Evolutionary conservation across 345 rosid genomes (phyloP).

Genomic region (Pseudoturritis turrita): DNA sequence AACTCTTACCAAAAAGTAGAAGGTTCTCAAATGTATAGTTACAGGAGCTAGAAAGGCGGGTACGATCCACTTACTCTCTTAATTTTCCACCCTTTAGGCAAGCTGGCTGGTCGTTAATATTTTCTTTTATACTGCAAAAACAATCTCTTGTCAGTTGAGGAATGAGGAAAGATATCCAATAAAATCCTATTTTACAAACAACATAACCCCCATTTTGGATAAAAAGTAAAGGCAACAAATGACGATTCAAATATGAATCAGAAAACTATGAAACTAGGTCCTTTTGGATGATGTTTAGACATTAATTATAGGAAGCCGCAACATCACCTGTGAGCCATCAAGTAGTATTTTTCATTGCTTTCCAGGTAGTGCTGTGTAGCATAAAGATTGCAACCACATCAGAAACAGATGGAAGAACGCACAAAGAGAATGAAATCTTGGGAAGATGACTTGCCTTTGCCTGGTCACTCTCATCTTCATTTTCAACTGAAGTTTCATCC

Average conservation of each 20-base stretch:
- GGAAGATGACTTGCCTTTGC: constrained; percentile 61
- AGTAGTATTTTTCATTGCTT: constrained; percentile 91
- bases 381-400: constrained; percentile 7
- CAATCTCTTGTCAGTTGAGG: not conserved
- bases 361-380: constrained; percentile 81
- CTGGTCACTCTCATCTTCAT: constrained; percentile 85
- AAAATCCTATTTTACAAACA: not conserved
- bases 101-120: constrained; percentile 73
- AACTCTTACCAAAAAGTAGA: not conserved
- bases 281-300: not conserved
- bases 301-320: not conserved
- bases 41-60: not conserved
- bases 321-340: constrained; percentile 93
- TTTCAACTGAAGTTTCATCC: constrained; percentile 57
- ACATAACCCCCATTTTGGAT: not conserved
- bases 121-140: constrained; percentile 77
- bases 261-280: not conserved
- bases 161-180: not conserved
- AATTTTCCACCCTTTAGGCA: constrained; percentile 73
- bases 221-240: not conserved
- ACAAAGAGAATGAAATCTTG: not conserved
- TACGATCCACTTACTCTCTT: constrained; percentile 68
- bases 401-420: not conserved
- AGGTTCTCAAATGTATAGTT: not conserved
- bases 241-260: not conserved